Percentiles rank a stretch among this genome's conserved stretches.
These are phyloP conservation scores for Pelargonium cotyledonis DNA, from an alignment of 441 rosid genomes.

Conservation along the genomic window DNA sequence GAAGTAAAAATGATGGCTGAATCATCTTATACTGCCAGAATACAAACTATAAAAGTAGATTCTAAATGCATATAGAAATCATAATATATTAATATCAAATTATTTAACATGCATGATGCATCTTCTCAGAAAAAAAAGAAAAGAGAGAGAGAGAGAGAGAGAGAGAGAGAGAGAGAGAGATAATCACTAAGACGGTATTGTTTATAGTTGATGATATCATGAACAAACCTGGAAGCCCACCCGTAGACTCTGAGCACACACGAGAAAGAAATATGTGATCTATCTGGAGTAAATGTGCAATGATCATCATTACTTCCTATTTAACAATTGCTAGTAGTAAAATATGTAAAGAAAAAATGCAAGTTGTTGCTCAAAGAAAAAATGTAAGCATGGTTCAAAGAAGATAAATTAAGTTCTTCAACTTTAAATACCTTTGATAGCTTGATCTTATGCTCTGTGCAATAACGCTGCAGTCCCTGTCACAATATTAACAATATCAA, in stretches of 20 bases:
- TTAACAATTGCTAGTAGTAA: neutral
- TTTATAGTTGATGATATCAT: neutral
- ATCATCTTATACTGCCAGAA: neutral
- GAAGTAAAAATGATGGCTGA: constrained; percentile 4
- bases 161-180: too few species aligned
- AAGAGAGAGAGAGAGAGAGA: too few species aligned
- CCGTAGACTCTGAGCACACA: constrained; percentile 90
- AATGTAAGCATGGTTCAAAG: neutral
- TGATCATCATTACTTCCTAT: neutral
- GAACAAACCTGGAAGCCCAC: constrained; percentile 83
- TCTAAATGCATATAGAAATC: neutral
- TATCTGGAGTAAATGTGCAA: constrained; percentile 42
- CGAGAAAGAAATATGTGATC: constrained; percentile 91
- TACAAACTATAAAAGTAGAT: neutral
- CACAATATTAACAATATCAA: constrained; percentile 13
- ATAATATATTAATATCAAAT: neutral
- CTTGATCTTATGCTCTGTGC: constrained; percentile 89
- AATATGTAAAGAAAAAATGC: neutral
- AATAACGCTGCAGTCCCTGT: constrained; percentile 94
- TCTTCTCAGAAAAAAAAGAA: neutral
- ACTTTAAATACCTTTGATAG: constrained; percentile 59
- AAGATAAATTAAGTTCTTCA: neutral
- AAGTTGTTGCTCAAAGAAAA: neutral
- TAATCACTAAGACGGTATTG: neutral
- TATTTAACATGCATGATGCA: neutral